Evolutionary conservation across 371 early-diverging fungal species (phyloP).

Genomic region (Blakeslea trispora): DNA sequence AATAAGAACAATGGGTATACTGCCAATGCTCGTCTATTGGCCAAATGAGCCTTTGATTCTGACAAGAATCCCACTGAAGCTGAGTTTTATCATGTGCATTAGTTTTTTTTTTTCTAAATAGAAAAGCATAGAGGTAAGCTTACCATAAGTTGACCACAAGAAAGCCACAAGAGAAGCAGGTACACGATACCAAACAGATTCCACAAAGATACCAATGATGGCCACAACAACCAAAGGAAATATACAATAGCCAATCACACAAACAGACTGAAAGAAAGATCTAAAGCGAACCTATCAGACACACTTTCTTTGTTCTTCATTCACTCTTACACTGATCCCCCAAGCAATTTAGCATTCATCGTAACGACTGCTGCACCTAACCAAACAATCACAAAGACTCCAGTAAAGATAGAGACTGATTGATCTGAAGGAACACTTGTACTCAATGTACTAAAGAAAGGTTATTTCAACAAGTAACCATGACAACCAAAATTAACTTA

Average conservation of each 20-base stretch:
- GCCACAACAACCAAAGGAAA: conserved; percentile 87
- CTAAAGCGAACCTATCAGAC: conserved; percentile 17
- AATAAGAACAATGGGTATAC: conserved; percentile 93
- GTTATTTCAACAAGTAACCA: no score
- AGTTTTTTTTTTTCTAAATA: no score
- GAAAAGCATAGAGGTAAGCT: no score
- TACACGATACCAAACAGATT: conserved; percentile 62
- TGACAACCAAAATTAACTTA: conserved; percentile 24
- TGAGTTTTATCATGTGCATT: no score
- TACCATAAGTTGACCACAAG: conserved; percentile 84
- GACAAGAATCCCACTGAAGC: conserved; percentile 90
- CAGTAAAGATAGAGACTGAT: conserved; percentile 84
- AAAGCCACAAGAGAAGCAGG: conserved; percentile 74
- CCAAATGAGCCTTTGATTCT: conserved; percentile 66
- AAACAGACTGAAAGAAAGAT: conserved; percentile 91
- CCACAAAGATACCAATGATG: conserved; percentile 65
- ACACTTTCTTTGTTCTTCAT: background rate
- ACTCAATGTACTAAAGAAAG: conserved; percentile 61
- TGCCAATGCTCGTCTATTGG: conserved; percentile 81
- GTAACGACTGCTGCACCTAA: conserved; percentile 91
- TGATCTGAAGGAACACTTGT: conserved; percentile 69
- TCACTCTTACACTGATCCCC: conserved; percentile 66
- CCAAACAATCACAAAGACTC: conserved; percentile 91
- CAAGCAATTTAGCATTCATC: conserved; percentile 88
- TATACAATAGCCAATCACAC: conserved; percentile 93